phyloP scores from a whole-genome alignment of 768 basidiomycete genomes.

The Vararia minispora region DNA sequence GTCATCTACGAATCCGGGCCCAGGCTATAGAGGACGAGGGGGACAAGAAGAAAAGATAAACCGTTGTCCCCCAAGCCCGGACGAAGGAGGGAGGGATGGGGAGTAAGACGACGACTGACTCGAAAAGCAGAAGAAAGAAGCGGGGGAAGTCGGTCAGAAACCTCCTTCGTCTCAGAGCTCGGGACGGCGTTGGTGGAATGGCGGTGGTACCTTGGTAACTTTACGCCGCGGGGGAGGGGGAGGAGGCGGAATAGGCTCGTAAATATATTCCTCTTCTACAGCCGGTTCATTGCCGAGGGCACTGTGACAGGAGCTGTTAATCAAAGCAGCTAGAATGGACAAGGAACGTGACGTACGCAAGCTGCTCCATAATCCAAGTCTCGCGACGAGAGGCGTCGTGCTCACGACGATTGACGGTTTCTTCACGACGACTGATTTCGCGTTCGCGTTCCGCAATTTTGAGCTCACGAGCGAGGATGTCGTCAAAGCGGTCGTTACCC shows the following conservation, averaged over 20 bases:
- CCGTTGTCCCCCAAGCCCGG: conserved; percentile 87
- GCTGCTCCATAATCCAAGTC: conserved; percentile 87
- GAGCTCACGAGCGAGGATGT: conserved; percentile 75
- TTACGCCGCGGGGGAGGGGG: conserved; percentile 57
- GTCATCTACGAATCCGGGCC: conserved; percentile 13
- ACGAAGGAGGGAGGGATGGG: conserved; percentile 64
- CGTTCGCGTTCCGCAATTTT: conserved; percentile 79
- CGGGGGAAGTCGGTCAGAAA: conserved; percentile 26
- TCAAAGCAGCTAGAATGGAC: not conserved
- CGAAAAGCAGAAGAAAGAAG: conserved; percentile 24
- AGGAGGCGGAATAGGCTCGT: conserved; percentile 53
- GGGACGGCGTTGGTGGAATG: conserved; percentile 76
- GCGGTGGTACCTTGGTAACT: conserved; percentile 78
- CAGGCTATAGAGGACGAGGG: conserved; percentile 45
- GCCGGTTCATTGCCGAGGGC: conserved; percentile 58
- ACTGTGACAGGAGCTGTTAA: conserved; percentile 24
- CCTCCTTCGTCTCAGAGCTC: conserved; percentile 95
- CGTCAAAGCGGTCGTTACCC: conserved; percentile 62
- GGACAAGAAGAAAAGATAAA: conserved; percentile 54
- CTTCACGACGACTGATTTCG: conserved; percentile 80
- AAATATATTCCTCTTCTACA: conserved; percentile 73
- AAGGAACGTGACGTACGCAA: conserved; percentile 46
- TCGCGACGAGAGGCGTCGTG: conserved; percentile 83
- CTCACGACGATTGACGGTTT: conserved; percentile 74
- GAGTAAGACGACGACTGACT: conserved; percentile 50